A percentile compares a stretch with the other conserved stretches of the same genome.
Conservation (phyloP, 495 filamentous ascomycete genomes). For the Neurospora terricola region DNA sequence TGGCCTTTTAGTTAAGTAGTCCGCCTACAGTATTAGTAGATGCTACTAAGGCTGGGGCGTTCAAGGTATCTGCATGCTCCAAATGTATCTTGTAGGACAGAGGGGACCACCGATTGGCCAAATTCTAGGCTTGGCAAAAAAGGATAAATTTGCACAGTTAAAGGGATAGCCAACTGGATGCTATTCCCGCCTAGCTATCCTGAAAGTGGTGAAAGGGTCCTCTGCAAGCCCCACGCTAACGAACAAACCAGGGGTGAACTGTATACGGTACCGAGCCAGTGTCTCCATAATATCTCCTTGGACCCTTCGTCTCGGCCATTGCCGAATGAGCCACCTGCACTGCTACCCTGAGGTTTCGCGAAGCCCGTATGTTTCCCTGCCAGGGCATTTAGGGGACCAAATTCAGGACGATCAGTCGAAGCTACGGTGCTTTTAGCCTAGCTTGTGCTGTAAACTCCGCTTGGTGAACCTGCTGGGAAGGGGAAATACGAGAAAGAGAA, state of each 20-base stretch:
- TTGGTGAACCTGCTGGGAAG: background rate
- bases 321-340: background rate
- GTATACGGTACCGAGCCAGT: background rate
- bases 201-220: background rate
- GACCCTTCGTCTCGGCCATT: background rate
- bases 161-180: background rate
- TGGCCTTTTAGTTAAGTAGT: too few species aligned
- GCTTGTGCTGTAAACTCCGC: background rate
- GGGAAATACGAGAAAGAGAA: background rate
- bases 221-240: background rate
- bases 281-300: background rate
- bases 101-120: too few species aligned
- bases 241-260: background rate
- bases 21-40: too few species aligned
- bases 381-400: background rate
- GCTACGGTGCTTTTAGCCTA: background rate
- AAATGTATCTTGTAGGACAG: too few species aligned
- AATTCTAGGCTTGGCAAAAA: too few species aligned
- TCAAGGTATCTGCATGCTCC: too few species aligned
- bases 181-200: background rate
- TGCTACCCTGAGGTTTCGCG: background rate
- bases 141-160: too few species aligned
- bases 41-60: too few species aligned
- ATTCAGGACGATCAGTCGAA: background rate
- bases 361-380: background rate